Evolutionary conservation across 2,329 filamentous ascomycete genomes (phyloP).

Genomic region (Biscogniauxia mediterranea): DNA sequence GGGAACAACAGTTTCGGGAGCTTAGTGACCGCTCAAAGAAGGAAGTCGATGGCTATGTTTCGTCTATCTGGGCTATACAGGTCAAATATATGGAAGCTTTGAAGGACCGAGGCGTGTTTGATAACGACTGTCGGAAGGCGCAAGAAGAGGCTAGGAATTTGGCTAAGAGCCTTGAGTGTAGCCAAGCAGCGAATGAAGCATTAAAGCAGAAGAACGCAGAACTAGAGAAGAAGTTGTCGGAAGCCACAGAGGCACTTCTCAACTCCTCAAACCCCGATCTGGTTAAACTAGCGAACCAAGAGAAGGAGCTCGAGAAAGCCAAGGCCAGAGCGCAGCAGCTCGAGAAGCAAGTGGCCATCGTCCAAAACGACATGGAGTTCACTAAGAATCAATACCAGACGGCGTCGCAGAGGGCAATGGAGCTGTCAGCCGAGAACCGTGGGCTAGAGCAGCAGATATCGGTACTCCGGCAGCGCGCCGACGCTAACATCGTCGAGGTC

Average conservation of each 20-base stretch:
- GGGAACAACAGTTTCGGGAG: constrained; percentile 38
- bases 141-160: constrained; percentile 36
- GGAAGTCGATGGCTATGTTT: constrained; percentile 45
- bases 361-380: constrained; percentile 54
- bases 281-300: constrained; percentile 40
- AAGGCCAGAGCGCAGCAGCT: constrained; percentile 38
- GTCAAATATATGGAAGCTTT: constrained; percentile 46
- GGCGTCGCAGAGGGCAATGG: constrained; percentile 47
- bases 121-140: constrained; percentile 43
- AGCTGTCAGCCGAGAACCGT: constrained; percentile 45
- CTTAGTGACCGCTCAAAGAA: constrained; percentile 44
- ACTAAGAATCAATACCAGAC: constrained; percentile 58
- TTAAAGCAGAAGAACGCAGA: constrained; percentile 38
- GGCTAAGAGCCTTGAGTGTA: constrained; percentile 36
- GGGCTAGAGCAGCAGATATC: constrained; percentile 42
- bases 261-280: constrained; percentile 38
- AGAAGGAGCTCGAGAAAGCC: constrained; percentile 39
- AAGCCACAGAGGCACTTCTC: constrained; percentile 34
- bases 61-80: constrained; percentile 45
- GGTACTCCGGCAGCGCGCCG: constrained; percentile 41
- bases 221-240: constrained; percentile 38
- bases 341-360: constrained; percentile 37
- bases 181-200: constrained; percentile 36
- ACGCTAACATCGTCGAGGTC: constrained; percentile 45
- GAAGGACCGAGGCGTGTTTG: constrained; percentile 33